Percentiles rank a stretch among this genome's conserved stretches.
These are phyloP conservation scores for Diaporthe longicolla DNA, from an alignment of 2,329 filamentous ascomycete genomes.

Conservation along the genomic window DNA sequence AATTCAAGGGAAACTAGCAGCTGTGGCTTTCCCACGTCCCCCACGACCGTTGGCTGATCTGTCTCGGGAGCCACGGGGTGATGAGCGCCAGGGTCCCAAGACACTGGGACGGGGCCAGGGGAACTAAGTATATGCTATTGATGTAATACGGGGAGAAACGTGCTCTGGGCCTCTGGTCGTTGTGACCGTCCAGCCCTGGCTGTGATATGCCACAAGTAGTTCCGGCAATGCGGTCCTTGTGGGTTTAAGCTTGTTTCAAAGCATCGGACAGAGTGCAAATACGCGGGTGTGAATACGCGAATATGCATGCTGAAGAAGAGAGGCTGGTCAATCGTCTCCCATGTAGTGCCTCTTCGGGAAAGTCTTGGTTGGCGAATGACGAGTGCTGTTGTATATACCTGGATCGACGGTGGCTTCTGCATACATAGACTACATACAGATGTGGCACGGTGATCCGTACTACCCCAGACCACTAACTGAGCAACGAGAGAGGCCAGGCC, in stretches of 20 bases:
- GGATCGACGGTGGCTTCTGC: constrained; percentile 18
- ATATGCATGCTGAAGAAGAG: background rate
- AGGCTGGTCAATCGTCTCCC: background rate
- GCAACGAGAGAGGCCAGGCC: background rate
- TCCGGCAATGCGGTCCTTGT: constrained; percentile 12
- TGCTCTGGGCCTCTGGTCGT: background rate
- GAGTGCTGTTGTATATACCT: background rate
- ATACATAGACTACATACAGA: background rate
- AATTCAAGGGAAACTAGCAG: constrained; percentile 13
- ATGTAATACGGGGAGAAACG: background rate
- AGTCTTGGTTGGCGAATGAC: constrained; percentile 3
- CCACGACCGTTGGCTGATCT: constrained; percentile 25
- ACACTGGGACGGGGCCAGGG: background rate
- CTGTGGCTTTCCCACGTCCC: constrained; percentile 16
- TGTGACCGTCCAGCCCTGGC: background rate
- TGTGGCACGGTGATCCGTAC: background rate
- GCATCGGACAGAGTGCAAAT: constrained; percentile 13
- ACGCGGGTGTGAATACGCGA: constrained; percentile 19
- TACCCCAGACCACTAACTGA: background rate
- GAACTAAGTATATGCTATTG: background rate
- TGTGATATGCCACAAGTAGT: constrained; percentile 7
- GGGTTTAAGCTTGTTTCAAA: constrained; percentile 21
- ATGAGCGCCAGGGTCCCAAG: constrained; percentile 33
- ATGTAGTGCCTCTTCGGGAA: constrained; percentile 21
- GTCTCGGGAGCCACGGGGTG: constrained; percentile 33